These are phyloP conservation scores for Salmacisia buchloeana DNA, from an alignment of 1,284 basidiomycete genomes.

Conservation along the genomic window DNA sequence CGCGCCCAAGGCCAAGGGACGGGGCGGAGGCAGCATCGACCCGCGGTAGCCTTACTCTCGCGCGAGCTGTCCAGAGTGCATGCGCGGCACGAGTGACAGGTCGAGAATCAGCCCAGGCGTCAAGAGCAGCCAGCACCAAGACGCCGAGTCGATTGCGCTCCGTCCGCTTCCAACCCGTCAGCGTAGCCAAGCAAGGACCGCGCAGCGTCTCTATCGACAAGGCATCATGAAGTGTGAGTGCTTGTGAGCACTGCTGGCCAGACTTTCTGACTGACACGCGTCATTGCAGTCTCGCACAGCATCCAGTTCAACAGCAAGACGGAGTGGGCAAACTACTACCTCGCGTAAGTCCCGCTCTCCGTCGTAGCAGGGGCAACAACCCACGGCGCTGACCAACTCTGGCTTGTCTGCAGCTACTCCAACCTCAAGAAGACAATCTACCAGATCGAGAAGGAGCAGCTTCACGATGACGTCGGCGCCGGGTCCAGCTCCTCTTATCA, in stretches of 20 bases:
- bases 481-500: conserved; percentile 11
- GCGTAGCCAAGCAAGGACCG: neutral
- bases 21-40: too few species aligned
- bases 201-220: neutral
- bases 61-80: too few species aligned
- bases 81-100: too few species aligned
- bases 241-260: neutral
- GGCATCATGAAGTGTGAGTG: conserved; percentile 1
- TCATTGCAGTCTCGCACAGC: conserved; percentile 57
- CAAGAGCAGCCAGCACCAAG: neutral
- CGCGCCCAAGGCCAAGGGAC: too few species aligned
- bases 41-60: too few species aligned
- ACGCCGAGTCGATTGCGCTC: conserved; percentile 1
- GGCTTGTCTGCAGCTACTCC: conserved; percentile 26
- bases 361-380: neutral
- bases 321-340: conserved; percentile 92
- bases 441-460: conserved; percentile 42
- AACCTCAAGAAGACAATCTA: conserved; percentile 50
- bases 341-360: conserved; percentile 48
- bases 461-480: conserved; percentile 3
- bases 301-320: conserved; percentile 88
- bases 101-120: too few species aligned
- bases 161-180: neutral
- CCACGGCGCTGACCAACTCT: conserved; percentile 11
- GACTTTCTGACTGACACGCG: neutral